phyloP scores from a whole-genome alignment of 2,329 filamentous ascomycete genomes.

The Coniochaeta prunicola region DNA sequence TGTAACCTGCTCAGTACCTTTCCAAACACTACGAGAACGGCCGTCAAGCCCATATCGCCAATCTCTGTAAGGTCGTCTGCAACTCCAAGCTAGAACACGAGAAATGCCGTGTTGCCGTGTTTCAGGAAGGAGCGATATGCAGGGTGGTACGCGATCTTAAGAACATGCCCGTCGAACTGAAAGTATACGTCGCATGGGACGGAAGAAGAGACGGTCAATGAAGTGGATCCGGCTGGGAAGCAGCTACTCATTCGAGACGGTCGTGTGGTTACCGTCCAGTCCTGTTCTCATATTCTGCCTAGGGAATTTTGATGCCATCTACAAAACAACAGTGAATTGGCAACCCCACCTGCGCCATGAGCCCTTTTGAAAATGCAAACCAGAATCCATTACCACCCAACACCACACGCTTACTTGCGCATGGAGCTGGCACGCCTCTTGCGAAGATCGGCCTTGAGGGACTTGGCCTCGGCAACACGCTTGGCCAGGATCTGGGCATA shows the following conservation, averaged over 20 bases:
- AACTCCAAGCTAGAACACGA: too few species aligned
- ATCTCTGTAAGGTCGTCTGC: too few species aligned
- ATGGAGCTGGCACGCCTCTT: slow-evolving; percentile 97
- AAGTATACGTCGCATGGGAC: not conserved
- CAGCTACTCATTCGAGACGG: slow-evolving; percentile 1
- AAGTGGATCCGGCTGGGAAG: not conserved
- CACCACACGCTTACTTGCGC: slow-evolving; percentile 62
- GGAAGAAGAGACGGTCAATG: not conserved
- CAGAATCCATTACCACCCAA: slow-evolving; percentile 15
- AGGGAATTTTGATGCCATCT: slow-evolving; percentile 16
- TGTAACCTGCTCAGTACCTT: too few species aligned
- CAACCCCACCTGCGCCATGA: slow-evolving; percentile 18
- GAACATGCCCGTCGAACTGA: not conserved
- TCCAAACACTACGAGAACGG: too few species aligned
- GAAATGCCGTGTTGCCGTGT: too few species aligned
- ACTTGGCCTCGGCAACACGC: slow-evolving; percentile 95
- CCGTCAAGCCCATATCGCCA: too few species aligned
- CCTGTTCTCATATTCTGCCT: slow-evolving; percentile 9
- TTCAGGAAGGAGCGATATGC: too few species aligned
- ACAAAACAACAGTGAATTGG: slow-evolving; percentile 16
- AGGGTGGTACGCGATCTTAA: too few species aligned
- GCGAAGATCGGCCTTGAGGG: slow-evolving; percentile 85
- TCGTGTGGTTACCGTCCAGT: slow-evolving; percentile 8
- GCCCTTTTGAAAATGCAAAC: slow-evolving; percentile 19
- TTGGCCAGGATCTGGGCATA: slow-evolving; percentile 94